Evolutionary conservation across 2,329 filamentous ascomycete genomes (phyloP), one percentile per base, ranked within the genome.

Genomic region (Verticillium isaacii): DNA sequence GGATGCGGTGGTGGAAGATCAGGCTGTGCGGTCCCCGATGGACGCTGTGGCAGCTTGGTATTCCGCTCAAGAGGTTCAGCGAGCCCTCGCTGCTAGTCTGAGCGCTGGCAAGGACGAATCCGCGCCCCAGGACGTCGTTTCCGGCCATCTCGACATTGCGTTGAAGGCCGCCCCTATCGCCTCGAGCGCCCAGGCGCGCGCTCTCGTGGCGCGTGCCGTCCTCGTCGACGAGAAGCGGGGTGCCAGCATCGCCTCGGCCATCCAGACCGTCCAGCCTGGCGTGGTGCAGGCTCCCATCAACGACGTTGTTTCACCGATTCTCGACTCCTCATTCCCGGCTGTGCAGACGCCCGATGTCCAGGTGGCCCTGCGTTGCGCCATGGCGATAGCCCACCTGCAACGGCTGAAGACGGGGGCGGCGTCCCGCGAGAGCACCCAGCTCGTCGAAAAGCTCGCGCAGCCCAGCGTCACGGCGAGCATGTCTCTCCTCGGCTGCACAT

Each of bases 31-130:
- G 59, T 95, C 92, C 19, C 92, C 93, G 0, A 85, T 97, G 66
- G 94, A 97, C 74, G 93, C 92, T 14, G 86, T 97, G 59, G 92
- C 93, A 7, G 92, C 93, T 2, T 97, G 93, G 93, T 95, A 89
- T 80, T 96, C 93, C 0, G 92, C 61, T 65, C 82, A 89, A 61
- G 81, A 86, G 14, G 77, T 97, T 41, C 90, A 93, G 68, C 83
- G 84, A 62, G 87, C 86, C 2, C 82, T 97, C 32, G 79, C 87
- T 14, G 80, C 80, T 17, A 88, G 85, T 39, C 80, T 96, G 37
- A 82, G 84, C 52, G 76, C 78, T 15, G 74, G 80, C 36, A 82
- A 83, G 62, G 79, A 82, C 12, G 76, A 78, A 19, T 72, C 74
- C 2, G 72, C 74, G 12, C 76, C 71, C n/a, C 73, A 74, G 60